Conservation (phyloP, 805 yeast species). For the Candida maris region DNA sequence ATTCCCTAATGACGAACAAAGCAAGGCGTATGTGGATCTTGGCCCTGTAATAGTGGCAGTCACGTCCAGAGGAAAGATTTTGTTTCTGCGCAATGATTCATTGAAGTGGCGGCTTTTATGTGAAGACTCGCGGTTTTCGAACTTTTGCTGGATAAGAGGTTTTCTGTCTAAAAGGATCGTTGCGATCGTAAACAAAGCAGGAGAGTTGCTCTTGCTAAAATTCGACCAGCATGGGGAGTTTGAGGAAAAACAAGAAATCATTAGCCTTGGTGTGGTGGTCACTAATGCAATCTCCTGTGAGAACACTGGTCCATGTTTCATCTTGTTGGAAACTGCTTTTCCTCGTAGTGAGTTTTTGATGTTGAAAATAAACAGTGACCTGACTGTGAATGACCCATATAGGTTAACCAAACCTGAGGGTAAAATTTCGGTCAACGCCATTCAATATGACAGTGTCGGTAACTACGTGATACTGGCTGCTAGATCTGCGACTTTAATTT, state of each 20-base stretch:
- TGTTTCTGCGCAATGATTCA: conserved; percentile 28
- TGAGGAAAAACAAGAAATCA: conserved; percentile 19
- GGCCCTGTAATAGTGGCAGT: conserved; percentile 44
- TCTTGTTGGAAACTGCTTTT: conserved; percentile 66
- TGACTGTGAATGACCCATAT: conserved; percentile 20
- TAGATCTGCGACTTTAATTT: conserved; percentile 61
- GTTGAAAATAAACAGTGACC: conserved; percentile 31
- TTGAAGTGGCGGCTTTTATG: conserved; percentile 28
- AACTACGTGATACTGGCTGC: conserved; percentile 61
- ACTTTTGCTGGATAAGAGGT: conserved; percentile 28
- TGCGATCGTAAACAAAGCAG: conserved; percentile 32
- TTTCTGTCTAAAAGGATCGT: conserved; percentile 20
- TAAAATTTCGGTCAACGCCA: conserved; percentile 56
- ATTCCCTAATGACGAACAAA: conserved; percentile 46
- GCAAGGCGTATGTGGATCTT: conserved; percentile 58
- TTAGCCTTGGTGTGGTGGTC: conserved; percentile 18
- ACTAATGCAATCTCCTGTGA: conserved; percentile 44
- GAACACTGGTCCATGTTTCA: conserved; percentile 28
- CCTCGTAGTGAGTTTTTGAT: conserved; percentile 52
- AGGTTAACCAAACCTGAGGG: conserved; percentile 26
- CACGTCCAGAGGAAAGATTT: conserved; percentile 58
- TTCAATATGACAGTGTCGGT: conserved; percentile 38
- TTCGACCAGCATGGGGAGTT: conserved; percentile 37
- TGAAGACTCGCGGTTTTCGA: conserved; percentile 24
- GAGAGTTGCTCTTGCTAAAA: conserved; percentile 41